Evolutionary conservation across 2,329 filamentous ascomycete species (phyloP), one percentile per base, ranked within the genome.

Genomic region (Aspergillus sp.): DNA sequence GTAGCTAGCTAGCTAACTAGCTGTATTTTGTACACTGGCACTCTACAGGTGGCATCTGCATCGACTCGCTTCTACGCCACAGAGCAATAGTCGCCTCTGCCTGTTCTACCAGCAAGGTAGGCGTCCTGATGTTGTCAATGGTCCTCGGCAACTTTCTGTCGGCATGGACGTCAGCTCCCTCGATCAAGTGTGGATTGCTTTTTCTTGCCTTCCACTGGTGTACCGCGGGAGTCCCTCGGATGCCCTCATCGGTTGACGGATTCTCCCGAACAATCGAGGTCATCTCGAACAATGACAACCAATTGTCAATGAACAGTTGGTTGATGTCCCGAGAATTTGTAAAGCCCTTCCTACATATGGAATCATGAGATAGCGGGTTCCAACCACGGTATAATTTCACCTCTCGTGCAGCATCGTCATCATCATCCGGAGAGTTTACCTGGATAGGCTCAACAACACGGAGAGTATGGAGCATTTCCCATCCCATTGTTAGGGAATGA

Each of bases 61-160:
- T 49, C 47, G 6, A 30, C 47, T 49, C 23, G 23, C n/a, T 10
- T 12, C n/a, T 32, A 55, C 53, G 53, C 53, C 53, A 55, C 53
- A 9, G 47, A 50, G 30, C 25, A 50, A 50, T 50, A 23, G 53
- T 55, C 53, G 41, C 41, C 17, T 28, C 30, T 30, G 52, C 17
- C 38, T 25, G 21, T 41, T 39, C 39, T 28, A 13, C 28, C 52
- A 30, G 28, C 21, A n/a, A 19, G 30, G 15, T 15, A 50, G n/a
- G 12, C 23, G 30, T 50, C 23, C 17, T 25, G 23, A 25, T 15
- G 41, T 13, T 57, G 32, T 59, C 52, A 48, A 55, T 55, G n/a
- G 30, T 52, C 53, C 59, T 61, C 59, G 59, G 62, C 62, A 59
- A 55, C 28, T 55, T 61, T 57, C 41, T 36, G 45, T 47, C 55